Percentiles rank a stretch among this genome's conserved stretches.
These are phyloP conservation scores for Begonia loranthoides DNA, from an alignment of 306 rosid species.

Conservation along the genomic window DNA sequence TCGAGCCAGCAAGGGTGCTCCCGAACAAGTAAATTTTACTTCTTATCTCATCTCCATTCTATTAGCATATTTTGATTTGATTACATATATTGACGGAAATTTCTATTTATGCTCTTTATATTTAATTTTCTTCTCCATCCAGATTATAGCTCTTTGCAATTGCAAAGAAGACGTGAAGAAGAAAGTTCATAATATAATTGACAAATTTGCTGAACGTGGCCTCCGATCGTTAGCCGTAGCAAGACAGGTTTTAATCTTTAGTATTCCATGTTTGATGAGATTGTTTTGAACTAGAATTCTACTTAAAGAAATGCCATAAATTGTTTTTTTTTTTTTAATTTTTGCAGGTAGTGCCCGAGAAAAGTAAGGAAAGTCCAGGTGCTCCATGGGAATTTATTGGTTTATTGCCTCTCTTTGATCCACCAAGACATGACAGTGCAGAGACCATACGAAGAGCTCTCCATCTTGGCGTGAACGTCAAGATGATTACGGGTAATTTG, in stretches of 20 bases:
- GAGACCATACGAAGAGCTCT: conserved; percentile 96
- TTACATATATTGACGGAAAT: not conserved
- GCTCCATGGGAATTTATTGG: conserved; percentile 93
- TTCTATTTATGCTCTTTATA: conserved; percentile 1
- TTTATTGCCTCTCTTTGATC: conserved; percentile 81
- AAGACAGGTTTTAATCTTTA: conserved; percentile 57
- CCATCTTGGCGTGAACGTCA: conserved; percentile 92
- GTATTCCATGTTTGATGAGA: not conserved
- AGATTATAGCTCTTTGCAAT: conserved; percentile 68
- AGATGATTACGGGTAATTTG: conserved; percentile 90
- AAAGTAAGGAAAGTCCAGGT: conserved; percentile 59
- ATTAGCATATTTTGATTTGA: not conserved
- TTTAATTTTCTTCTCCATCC: conserved; percentile 10
- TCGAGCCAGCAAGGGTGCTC: conserved; percentile 98
- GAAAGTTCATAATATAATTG: conserved; percentile 58
- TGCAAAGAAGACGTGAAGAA: conserved; percentile 80
- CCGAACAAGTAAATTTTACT: conserved; percentile 62
- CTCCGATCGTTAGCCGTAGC: conserved; percentile 89
- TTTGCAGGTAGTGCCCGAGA: conserved; percentile 79
- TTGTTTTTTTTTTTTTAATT: not conserved
- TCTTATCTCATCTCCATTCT: not conserved
- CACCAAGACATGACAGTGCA: conserved; percentile 98
- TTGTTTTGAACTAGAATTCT: too few relatives aligned
- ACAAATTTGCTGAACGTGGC: conserved; percentile 95
- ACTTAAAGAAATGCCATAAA: too few relatives aligned